Conservation (phyloP, 1,284 basidiomycete species). For the Leccinum solheimii region DNA sequence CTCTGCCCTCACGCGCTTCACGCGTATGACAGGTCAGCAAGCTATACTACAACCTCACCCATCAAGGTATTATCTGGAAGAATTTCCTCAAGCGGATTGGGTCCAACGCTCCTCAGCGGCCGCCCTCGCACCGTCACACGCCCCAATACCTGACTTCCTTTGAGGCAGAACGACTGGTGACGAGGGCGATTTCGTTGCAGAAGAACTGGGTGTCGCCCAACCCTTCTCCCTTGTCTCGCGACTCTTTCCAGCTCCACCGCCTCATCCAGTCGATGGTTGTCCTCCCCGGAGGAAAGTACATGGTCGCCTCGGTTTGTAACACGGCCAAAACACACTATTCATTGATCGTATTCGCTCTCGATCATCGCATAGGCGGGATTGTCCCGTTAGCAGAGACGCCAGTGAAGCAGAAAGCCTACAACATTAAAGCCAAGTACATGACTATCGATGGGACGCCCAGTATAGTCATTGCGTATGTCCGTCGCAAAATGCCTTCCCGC, state of each 20-base stretch:
- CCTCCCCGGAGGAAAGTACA: conserved; percentile 69
- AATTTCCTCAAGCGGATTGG: conserved; percentile 53
- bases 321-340: conserved; percentile 44
- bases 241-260: conserved; percentile 42
- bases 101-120: conserved; percentile 61
- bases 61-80: conserved; percentile 70
- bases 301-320: conserved; percentile 61
- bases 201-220: conserved; percentile 52
- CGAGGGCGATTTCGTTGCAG: conserved; percentile 60
- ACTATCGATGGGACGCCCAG: conserved; percentile 46
- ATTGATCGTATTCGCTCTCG: conserved; percentile 56
- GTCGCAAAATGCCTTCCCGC: conserved; percentile 36
- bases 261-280: conserved; percentile 58
- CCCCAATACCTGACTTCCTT: conserved; percentile 45
- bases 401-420: conserved; percentile 55
- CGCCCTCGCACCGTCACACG: conserved; percentile 55
- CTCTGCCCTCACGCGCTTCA: conserved; percentile 6
- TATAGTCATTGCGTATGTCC: conserved; percentile 58
- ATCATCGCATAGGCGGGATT: conserved; percentile 49
- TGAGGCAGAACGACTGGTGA: conserved; percentile 64
- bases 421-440: conserved; percentile 65
- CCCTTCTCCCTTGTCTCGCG: conserved; percentile 39
- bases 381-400: conserved; percentile 52
- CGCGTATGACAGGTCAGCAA: conserved; percentile 48
- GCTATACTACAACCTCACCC: conserved; percentile 57